Base-by-base conservation (phyloP, 2,329 filamentous ascomycete genomes). In the Talaromyces pinophilus region DNA sequence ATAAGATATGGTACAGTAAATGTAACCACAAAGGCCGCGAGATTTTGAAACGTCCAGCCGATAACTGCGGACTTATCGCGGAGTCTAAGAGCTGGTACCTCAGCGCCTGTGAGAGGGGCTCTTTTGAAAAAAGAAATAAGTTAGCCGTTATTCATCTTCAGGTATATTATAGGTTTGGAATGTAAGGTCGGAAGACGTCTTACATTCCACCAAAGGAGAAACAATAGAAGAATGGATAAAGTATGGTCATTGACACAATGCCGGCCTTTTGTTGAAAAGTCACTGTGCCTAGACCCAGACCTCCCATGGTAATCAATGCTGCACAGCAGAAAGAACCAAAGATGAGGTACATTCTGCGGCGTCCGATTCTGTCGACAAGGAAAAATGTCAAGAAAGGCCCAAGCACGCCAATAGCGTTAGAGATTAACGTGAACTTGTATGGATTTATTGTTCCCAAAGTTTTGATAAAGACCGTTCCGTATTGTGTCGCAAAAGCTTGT, bases 1-100 rank as follows among this genome's bases (percentile, higher is more conserved):
- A 78, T 69, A 17, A 80, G 72, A 66, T 81, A 81, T 0, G 78
- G 79, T 15, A 79, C 71, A 6, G 70, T 71, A 59, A 81, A 80
- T 1, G 74, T 74, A 3, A 79, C 72, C 1, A 73, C 69, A n/a
- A 67, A 67, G 19, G 48, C 48, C 2, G 10, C 25, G 10, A 54
- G 15, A 28, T 54, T 50, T 33, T 60, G 55, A 19, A 59, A 42
- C 11, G 5, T 42, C 35, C 55, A 59, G 38, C n/a, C 30, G 22
- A 59, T 19, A 8, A 54, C 55, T 19, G 55, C 55, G 10, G 30
- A 59, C 35, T 59, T 40, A n/a, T 40, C 35, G 11, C n/a, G 8
- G 3, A 59, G 22, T 54, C 10, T 17, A 28, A 28, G 48, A 28
- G 22, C 19, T 54, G 48, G 48, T 28, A 30, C n/a, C 15, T 54